These are phyloP conservation scores for Teratosphaeriaceae sp. DNA, from an alignment of 2,329 filamentous ascomycete species.

Conservation along the genomic window DNA sequence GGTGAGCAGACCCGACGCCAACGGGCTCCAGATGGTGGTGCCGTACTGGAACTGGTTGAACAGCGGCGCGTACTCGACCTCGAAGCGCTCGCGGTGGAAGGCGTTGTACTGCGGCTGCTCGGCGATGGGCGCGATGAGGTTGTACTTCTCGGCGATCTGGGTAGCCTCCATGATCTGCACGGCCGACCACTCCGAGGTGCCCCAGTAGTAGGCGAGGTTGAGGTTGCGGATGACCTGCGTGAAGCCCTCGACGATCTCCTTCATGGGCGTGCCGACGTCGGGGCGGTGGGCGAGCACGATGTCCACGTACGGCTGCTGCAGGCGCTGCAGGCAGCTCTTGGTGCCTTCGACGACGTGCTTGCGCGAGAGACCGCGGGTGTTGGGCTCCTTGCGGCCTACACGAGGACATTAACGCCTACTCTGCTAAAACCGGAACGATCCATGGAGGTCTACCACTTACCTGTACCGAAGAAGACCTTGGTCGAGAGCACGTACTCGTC, in stretches of 20 bases:
- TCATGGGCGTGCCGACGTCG: slow-evolving; percentile 41
- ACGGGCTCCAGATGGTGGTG: slow-evolving; percentile 50
- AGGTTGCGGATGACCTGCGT: slow-evolving; percentile 47
- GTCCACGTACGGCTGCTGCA: slow-evolving; percentile 61
- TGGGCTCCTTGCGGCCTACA: slow-evolving; percentile 51
- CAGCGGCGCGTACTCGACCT: slow-evolving; percentile 54
- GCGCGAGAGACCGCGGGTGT: slow-evolving; percentile 44
- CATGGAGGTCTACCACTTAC: no score
- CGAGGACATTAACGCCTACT: no score
- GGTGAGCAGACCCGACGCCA: slow-evolving; percentile 52
- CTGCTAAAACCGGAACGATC: no score
- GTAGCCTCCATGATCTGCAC: slow-evolving; percentile 54
- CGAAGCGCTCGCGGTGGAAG: slow-evolving; percentile 55
- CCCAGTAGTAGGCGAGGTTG: slow-evolving; percentile 59
- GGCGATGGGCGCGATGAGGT: slow-evolving; percentile 51
- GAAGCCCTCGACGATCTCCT: slow-evolving; percentile 53
- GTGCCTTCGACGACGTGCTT: slow-evolving; percentile 53
- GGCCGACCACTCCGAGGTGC: slow-evolving; percentile 56
- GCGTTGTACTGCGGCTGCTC: slow-evolving; percentile 56
- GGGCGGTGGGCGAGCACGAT: slow-evolving; percentile 57
- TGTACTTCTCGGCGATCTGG: slow-evolving; percentile 48
- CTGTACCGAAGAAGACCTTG: slow-evolving; percentile 48
- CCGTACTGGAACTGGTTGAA: slow-evolving; percentile 53
- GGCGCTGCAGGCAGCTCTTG: slow-evolving; percentile 50
- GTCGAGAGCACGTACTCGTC: slow-evolving; percentile 39